Conservation (phyloP, 768 basidiomycete species). For the Sarcodon sp. region DNA sequence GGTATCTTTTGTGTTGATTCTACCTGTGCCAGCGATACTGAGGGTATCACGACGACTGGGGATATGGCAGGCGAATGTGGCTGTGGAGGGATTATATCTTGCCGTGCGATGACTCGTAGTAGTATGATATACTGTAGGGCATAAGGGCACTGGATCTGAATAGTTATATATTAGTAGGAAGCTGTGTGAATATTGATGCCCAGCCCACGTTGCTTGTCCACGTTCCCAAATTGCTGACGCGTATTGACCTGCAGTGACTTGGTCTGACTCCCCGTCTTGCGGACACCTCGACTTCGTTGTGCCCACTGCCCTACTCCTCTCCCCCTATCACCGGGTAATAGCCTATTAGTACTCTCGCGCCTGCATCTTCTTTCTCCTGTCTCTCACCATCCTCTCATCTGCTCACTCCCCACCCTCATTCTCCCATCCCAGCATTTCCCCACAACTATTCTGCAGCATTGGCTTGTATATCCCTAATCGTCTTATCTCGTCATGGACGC, state of each 20-base stretch:
- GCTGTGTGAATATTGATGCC: neutral
- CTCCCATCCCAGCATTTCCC: slow-evolving; percentile 11
- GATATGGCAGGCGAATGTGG: slow-evolving; percentile 75
- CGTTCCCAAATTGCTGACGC: slow-evolving; percentile 18
- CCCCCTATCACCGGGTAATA: neutral
- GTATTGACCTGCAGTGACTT: slow-evolving; percentile 18
- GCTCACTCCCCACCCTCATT: slow-evolving; percentile 7
- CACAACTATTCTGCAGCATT: slow-evolving; percentile 20
- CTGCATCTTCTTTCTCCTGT: slow-evolving; percentile 5
- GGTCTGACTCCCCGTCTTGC: slow-evolving; percentile 10
- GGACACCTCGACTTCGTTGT: slow-evolving; percentile 4
- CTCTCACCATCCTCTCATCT: slow-evolving; percentile 13
- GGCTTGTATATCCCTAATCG: slow-evolving; percentile 18
- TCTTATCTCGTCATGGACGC: slow-evolving; percentile 47
- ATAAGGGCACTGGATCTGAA: neutral
- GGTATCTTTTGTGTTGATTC: slow-evolving; percentile 40
- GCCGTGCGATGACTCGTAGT: slow-evolving; percentile 18
- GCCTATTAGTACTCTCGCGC: slow-evolving; percentile 2
- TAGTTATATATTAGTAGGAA: neutral
- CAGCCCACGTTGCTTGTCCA: slow-evolving; percentile 9
- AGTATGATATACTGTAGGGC: neutral
- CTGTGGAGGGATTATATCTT: slow-evolving; percentile 54
- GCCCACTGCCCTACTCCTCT: slow-evolving; percentile 4
- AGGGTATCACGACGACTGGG: slow-evolving; percentile 55
- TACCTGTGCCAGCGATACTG: slow-evolving; percentile 59